These are phyloP conservation scores for Pelargonium australe DNA, from an alignment of 441 rosid species.

Conservation along the genomic window DNA sequence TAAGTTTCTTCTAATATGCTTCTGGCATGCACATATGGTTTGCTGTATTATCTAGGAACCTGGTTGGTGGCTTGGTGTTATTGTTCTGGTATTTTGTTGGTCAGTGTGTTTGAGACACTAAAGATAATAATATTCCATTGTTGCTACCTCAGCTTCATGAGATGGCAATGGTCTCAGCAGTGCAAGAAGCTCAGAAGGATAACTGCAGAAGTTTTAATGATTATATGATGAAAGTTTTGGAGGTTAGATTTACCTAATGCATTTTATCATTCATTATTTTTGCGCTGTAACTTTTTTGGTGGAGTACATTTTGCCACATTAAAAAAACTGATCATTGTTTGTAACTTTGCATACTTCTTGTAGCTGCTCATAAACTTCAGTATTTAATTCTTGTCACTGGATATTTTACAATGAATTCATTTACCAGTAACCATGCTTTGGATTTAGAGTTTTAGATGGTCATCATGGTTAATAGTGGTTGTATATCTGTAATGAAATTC, in stretches of 20 bases:
- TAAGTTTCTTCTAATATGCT: no score
- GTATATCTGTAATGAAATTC: not conserved
- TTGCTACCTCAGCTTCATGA: conserved; percentile 67
- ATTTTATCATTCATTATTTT: not conserved
- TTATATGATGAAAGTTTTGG: conserved; percentile 82
- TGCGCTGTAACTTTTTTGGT: not conserved
- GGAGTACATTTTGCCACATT: not conserved
- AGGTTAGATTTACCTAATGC: conserved; percentile 45
- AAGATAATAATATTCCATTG: not conserved
- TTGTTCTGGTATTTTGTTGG: not conserved
- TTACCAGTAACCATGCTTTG: not conserved
- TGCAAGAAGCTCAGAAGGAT: conserved; percentile 96
- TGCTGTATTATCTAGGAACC: not conserved
- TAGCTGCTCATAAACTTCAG: not conserved
- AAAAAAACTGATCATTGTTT: not conserved
- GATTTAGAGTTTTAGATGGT: conserved; percentile 3
- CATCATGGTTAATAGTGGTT: not conserved
- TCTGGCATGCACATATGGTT: no score
- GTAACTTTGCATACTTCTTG: no score
- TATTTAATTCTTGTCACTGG: not conserved
- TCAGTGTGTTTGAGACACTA: no score
- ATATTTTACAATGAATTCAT: not conserved
- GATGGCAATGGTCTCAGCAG: conserved; percentile 93
- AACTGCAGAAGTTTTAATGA: conserved; percentile 83
- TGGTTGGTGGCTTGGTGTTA: not conserved